Percentiles rank a stretch among this genome's conserved stretches.
These are phyloP conservation scores for Coniochaeta hoffmannii DNA, from an alignment of 2,329 filamentous ascomycete species.

Conservation along the genomic window DNA sequence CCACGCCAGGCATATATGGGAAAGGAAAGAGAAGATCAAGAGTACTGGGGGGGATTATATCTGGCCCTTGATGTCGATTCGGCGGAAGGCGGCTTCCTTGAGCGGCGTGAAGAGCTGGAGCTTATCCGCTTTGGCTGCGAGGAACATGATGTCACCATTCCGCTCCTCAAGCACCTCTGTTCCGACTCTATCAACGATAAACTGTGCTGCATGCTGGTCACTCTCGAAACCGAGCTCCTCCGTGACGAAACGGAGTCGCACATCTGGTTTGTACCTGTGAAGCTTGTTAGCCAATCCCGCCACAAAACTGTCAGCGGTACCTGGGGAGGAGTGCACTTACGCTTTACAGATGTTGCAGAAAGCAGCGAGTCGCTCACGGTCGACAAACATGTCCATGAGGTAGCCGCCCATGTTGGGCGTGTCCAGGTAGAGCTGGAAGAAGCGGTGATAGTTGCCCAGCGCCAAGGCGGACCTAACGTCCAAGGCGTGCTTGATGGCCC, in stretches of 20 bases:
- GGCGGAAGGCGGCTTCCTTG: constrained; percentile 67
- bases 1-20: not conserved
- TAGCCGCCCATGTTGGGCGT: constrained; percentile 97
- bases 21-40: constrained; percentile 1
- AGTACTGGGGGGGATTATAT: constrained; percentile 48
- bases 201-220: constrained; percentile 83
- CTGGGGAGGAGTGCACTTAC: constrained; percentile 53
- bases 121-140: constrained; percentile 63
- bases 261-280: constrained; percentile 79
- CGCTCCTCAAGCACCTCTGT: constrained; percentile 72
- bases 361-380: constrained; percentile 83
- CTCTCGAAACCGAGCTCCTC: constrained; percentile 95
- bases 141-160: constrained; percentile 63
- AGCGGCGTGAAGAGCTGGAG: constrained; percentile 61
- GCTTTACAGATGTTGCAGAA: constrained; percentile 89
- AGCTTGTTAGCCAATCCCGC: constrained; percentile 33
- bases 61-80: constrained; percentile 95
- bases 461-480: constrained; percentile 86
- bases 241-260: constrained; percentile 85
- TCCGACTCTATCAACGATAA: constrained; percentile 74
- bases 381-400: constrained; percentile 98
- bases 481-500: constrained; percentile 81
- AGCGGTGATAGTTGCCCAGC: constrained; percentile 92
- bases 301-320: not conserved
- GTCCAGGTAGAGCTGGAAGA: constrained; percentile 92